Evolutionary conservation across 345 rosid genomes (phyloP).

Genomic region (Hibiscus mutabilis): DNA sequence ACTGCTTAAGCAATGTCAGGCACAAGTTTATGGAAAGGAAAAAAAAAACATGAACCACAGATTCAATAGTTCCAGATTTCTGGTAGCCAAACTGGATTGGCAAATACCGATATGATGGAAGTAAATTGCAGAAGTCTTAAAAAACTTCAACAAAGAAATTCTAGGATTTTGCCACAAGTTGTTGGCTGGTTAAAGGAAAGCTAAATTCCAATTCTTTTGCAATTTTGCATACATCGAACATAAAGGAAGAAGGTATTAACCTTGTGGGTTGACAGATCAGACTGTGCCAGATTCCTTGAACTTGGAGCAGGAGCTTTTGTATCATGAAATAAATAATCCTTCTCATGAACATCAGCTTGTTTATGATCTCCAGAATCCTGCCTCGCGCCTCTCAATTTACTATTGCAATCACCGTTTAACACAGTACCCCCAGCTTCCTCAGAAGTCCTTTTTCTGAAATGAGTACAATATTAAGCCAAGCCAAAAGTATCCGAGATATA

Average conservation of each 20-base stretch:
- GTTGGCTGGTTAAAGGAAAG: not conserved
- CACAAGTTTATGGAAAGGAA: too few relatives aligned
- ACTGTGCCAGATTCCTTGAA: conserved; percentile 19
- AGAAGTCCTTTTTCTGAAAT: conserved; percentile 45
- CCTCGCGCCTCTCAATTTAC: conserved; percentile 22
- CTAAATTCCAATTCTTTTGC: not conserved
- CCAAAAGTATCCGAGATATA: not conserved
- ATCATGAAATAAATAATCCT: conserved; percentile 26
- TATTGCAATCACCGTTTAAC: conserved; percentile 42
- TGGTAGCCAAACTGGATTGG: conserved; percentile 1
- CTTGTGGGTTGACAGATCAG: conserved; percentile 25
- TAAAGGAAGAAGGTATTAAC: conserved; percentile 20
- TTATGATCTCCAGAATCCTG: conserved; percentile 24
- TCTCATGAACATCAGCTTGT: conserved; percentile 27
- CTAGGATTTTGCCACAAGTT: not conserved
- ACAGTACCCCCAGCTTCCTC: conserved; percentile 28
- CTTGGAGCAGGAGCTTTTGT: conserved; percentile 29
- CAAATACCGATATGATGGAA: not conserved
- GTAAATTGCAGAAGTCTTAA: not conserved
- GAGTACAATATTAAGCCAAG: conserved; percentile 10
- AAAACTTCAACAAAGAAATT: not conserved
- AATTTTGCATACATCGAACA: not conserved
- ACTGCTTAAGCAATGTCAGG: not conserved
- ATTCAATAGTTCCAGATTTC: not conserved
- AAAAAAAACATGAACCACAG: not conserved